Evolutionary conservation across 2,329 filamentous ascomycete genomes (phyloP).

Genomic region (Peltaster fructicola): DNA sequence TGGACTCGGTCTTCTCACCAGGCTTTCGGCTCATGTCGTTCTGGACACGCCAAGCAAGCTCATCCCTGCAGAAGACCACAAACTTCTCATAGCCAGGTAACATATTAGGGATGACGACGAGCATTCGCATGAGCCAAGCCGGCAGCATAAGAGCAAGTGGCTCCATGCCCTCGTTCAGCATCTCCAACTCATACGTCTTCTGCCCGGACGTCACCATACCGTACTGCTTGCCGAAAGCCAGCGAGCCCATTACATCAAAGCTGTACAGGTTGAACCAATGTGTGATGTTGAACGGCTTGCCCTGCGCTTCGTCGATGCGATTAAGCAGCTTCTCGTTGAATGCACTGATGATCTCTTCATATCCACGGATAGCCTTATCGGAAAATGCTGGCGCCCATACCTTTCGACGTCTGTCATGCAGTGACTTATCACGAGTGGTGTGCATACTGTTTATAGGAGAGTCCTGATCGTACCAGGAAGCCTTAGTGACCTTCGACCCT

Average conservation of each 20-base stretch:
- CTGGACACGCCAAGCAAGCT: conserved; percentile 18
- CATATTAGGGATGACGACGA: conserved; percentile 18
- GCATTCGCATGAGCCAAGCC: conserved; percentile 18
- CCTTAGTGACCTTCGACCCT: conserved; percentile 23
- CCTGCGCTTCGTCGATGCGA: conserved; percentile 12
- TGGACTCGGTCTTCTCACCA: conserved; percentile 6
- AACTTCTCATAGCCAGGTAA: conserved; percentile 19
- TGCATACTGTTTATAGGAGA: conserved; percentile 22
- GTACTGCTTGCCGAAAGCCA: conserved; percentile 27
- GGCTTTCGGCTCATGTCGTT: too few relatives aligned
- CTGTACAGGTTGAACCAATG: conserved; percentile 26
- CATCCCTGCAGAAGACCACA: conserved; percentile 19
- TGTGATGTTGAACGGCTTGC: conserved; percentile 20
- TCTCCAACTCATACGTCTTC: conserved; percentile 20
- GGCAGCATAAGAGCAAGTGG: conserved; percentile 11
- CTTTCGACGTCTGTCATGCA: conserved; percentile 23
- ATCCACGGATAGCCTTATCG: conserved; percentile 23
- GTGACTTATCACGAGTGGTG: conserved; percentile 18
- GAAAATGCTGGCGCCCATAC: conserved; percentile 27
- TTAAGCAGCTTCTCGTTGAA: conserved; percentile 21
- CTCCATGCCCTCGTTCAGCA: conserved; percentile 20
- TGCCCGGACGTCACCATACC: conserved; percentile 20
- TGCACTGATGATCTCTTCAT: conserved; percentile 21
- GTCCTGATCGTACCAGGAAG: conserved; percentile 23
- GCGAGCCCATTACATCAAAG: conserved; percentile 29